phyloP scores from a whole-genome alignment of 2,329 filamentous ascomycete genomes.

The Chaetomium sp. region DNA sequence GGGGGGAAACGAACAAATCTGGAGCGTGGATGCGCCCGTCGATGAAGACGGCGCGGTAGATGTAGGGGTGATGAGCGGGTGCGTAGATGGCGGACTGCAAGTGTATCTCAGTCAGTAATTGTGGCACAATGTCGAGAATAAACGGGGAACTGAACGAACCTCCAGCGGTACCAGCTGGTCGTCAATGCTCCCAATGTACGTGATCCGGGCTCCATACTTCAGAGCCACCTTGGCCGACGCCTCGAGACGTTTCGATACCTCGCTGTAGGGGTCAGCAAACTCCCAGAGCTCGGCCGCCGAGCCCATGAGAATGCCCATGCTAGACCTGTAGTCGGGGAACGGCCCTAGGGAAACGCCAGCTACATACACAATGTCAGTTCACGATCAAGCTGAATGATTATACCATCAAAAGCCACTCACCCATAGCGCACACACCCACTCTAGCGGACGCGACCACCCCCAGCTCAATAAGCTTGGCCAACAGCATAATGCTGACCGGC shows the following conservation, averaged over 20 bases:
- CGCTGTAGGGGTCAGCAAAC: conserved; percentile 75
- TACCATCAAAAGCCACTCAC: conserved; percentile 29
- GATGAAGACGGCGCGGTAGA: conserved; percentile 92
- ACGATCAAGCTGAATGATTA: background rate
- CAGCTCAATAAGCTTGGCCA: conserved; percentile 87
- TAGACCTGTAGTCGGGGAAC: conserved; percentile 84
- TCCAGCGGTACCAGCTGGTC: conserved; percentile 94
- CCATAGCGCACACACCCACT: conserved; percentile 79
- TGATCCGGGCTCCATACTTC: conserved; percentile 72
- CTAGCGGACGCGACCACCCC: conserved; percentile 71
- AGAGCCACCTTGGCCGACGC: conserved; percentile 67
- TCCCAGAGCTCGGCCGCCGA: conserved; percentile 94
- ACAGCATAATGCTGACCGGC: conserved; percentile 83
- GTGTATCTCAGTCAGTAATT: background rate
- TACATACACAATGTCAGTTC: conserved; percentile 22
- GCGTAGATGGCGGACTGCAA: conserved; percentile 75
- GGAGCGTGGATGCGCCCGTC: conserved; percentile 87
- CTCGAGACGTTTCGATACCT: conserved; percentile 76
- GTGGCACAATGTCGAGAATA: no score
- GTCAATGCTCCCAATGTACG: conserved; percentile 90
- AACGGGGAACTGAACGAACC: conserved; percentile 38
- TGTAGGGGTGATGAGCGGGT: conserved; percentile 80
- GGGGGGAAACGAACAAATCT: conserved; percentile 60
- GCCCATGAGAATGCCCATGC: conserved; percentile 78
- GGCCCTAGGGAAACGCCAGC: conserved; percentile 91